phyloP scores from a whole-genome alignment of 768 basidiomycete genomes.

The Lactarius indigo region DNA sequence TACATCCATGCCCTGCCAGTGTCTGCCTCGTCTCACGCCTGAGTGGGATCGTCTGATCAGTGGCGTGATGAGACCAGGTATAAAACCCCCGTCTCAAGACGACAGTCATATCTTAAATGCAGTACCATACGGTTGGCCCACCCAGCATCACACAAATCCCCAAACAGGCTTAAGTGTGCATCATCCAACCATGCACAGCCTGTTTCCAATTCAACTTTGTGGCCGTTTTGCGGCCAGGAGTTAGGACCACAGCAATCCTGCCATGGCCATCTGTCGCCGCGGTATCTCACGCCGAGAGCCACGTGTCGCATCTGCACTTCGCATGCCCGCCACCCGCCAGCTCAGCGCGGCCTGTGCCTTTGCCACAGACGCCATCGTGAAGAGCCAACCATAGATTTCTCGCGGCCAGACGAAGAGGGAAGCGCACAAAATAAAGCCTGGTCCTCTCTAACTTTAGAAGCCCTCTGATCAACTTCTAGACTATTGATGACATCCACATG shows the following conservation, averaged over 20 bases:
- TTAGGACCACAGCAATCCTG: neutral
- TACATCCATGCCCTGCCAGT: neutral
- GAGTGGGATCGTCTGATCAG: neutral
- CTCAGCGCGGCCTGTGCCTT: neutral
- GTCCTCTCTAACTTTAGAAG: neutral
- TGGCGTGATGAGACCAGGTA: neutral
- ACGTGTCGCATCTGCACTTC: neutral
- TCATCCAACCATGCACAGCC: neutral
- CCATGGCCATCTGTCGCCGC: neutral
- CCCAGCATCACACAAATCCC: neutral
- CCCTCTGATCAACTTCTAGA: neutral
- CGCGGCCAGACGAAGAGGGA: neutral
- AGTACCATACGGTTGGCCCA: neutral
- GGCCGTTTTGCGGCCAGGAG: neutral
- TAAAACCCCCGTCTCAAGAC: neutral
- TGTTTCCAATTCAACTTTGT: neutral
- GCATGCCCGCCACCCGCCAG: neutral
- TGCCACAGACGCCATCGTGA: neutral
- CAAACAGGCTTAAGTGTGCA: neutral
- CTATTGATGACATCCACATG: neutral
- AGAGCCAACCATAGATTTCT: neutral
- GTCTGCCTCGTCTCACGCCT: neutral
- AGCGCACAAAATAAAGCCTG: neutral
- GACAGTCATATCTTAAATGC: neutral
- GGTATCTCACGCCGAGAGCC: neutral